These are phyloP conservation scores for Aeminium ludgeri DNA, from an alignment of 495 filamentous ascomycete species.

Conservation along the genomic window DNA sequence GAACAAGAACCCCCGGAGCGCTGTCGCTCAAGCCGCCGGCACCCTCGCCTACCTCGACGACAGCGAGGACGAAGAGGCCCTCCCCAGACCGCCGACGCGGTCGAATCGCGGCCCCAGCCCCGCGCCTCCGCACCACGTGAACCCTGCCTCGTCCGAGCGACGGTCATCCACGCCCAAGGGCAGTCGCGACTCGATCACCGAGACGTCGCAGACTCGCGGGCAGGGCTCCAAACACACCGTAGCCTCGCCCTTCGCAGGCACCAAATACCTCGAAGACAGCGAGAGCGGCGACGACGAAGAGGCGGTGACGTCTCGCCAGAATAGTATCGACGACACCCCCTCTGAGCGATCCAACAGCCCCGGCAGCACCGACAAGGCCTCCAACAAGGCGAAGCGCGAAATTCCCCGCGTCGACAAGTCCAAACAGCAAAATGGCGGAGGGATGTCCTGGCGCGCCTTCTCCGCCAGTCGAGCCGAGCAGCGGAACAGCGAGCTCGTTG, in stretches of 20 bases:
- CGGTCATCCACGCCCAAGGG: neutral
- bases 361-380: slow-evolving; percentile 1
- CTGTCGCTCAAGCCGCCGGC: slow-evolving; percentile 9
- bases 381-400: slow-evolving; percentile 9
- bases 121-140: slow-evolving; percentile 7
- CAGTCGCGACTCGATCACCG: neutral
- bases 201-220: slow-evolving; percentile 1
- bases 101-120: slow-evolving; percentile 11
- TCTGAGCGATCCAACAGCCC: neutral
- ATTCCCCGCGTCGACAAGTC: slow-evolving; percentile 17
- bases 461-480: slow-evolving; percentile 14
- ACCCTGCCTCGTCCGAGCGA: too few relatives aligned
- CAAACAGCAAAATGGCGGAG: slow-evolving; percentile 10
- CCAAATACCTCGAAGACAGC: slow-evolving; percentile 18
- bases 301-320: slow-evolving; percentile 6
- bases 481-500: slow-evolving; percentile 13
- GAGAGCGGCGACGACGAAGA: slow-evolving; percentile 11
- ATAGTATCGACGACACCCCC: slow-evolving; percentile 5
- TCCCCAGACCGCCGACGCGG: neutral
- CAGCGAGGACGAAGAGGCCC: slow-evolving; percentile 6
- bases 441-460: slow-evolving; percentile 17
- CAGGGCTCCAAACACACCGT: slow-evolving; percentile 9
- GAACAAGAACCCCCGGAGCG: slow-evolving; percentile 8
- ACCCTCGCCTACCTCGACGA: slow-evolving; percentile 14
- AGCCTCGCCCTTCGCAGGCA: slow-evolving; percentile 15